Evolutionary conservation across 257 asterid species (phyloP), one percentile per base, ranked within the genome.

Genomic region (Plantago ovata): DNA sequence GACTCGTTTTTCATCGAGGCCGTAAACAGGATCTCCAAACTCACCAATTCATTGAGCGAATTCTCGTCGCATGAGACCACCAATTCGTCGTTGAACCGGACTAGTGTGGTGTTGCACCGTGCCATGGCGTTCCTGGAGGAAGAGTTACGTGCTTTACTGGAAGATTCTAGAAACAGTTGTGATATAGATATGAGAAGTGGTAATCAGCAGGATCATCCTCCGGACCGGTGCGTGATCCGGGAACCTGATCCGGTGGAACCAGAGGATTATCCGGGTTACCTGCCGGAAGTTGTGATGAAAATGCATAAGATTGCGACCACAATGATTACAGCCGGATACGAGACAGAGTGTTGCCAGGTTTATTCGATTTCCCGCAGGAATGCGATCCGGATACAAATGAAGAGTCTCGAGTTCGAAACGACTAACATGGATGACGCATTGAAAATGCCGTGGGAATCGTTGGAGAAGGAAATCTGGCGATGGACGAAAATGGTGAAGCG

Each of bases 101-200:
- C 82, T 39, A 80, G 88, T 69, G 53, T 50, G 10, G 80, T 86
- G 55, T 47, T 91, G 44, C 92, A 87, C 10, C 76, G 59, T 10
- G 95, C 96, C n/a, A 83, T 79, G 96, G 72, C 74, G 33, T 78
- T 84, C 32, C 53, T 91, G 56, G 98, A 91, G 57, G 95, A 87
- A 18, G 95, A 83, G 60, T 72, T 91, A 18, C 78, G 89, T 0
- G 32, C 53, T 0, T n/a, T 85, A 48, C 47, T 91, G 53, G 98
- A 87, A 14, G 83, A 81, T 66, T 62, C 81, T 1, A 62, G 39
- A 41, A 52, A 22, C 36, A 43, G 36, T 16, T 3, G 40, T 2
- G 65, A 49, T 2, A 3, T 4, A 1, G 55, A 49, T 19, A 9
- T 19, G 1, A 9, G 7, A 28, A 71, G 38, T 61, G 44, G 58